Evolutionary conservation across 306 rosid species (phyloP).

Genomic region (Quercus cerris): DNA sequence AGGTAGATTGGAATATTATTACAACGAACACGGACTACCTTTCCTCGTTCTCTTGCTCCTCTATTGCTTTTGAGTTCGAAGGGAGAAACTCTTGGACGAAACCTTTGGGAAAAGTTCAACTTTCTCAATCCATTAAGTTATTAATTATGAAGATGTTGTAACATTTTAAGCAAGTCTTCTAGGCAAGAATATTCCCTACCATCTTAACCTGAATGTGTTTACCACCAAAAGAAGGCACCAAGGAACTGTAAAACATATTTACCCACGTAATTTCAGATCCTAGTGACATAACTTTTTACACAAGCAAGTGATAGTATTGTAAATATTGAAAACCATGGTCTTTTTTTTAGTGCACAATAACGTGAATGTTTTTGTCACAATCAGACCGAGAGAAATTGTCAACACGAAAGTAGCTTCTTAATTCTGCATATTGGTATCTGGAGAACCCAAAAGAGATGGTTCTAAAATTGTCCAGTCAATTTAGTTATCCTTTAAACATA

Average conservation of each 20-base stretch:
- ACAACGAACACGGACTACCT: slow-evolving; percentile 17
- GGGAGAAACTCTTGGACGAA: slow-evolving; percentile 38
- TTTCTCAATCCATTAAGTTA: slow-evolving; percentile 18
- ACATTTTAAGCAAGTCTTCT: slow-evolving; percentile 25
- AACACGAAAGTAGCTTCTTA: no score
- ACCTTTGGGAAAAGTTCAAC: slow-evolving; percentile 17
- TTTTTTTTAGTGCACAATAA: background rate
- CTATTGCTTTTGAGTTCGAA: slow-evolving; percentile 18
- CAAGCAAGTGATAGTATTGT: background rate
- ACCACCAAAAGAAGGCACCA: slow-evolving; percentile 7
- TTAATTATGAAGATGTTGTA: slow-evolving; percentile 23
- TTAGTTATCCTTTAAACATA: no score
- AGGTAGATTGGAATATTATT: slow-evolving; percentile 34
- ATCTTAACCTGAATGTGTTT: background rate
- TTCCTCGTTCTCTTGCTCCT: background rate
- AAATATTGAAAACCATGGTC: background rate
- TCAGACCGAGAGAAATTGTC: background rate
- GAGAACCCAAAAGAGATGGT: no score
- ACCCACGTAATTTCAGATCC: background rate
- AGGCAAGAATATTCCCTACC: slow-evolving; percentile 25
- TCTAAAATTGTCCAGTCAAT: no score
- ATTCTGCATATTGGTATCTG: no score
- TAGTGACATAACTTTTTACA: background rate
- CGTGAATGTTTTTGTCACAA: background rate
- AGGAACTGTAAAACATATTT: background rate